A percentile compares a stretch with the other conserved stretches of the same genome.
These are phyloP conservation scores for Pythium biforme DNA, from an alignment of 352 stramenopile genomes.

Conservation along the genomic window DNA sequence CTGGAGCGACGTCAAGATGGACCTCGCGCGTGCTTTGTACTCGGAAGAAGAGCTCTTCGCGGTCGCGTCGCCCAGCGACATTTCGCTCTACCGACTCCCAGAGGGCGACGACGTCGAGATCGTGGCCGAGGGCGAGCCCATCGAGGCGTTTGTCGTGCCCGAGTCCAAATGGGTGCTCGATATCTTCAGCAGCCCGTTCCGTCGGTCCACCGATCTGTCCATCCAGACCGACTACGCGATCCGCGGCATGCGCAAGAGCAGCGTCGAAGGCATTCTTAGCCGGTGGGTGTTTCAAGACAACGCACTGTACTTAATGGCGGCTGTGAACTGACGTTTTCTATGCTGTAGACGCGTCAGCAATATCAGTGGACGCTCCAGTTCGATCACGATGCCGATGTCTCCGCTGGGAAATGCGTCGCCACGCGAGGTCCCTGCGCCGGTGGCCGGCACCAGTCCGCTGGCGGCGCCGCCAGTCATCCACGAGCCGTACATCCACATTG, in stretches of 20 bases:
- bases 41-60: slow-evolving; percentile 73
- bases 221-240: slow-evolving; percentile 62
- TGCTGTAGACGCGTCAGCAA: slow-evolving; percentile 9
- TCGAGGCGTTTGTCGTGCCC: slow-evolving; percentile 25
- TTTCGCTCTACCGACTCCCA: slow-evolving; percentile 59
- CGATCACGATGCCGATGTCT: slow-evolving; percentile 15
- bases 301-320: no score
- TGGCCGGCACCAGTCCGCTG: background rate
- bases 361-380: slow-evolving; percentile 3
- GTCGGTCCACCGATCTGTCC: slow-evolving; percentile 44
- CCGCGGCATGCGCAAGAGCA: slow-evolving; percentile 42
- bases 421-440: background rate
- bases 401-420: slow-evolving; percentile 22
- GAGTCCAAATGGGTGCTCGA: slow-evolving; percentile 77
- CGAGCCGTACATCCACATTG: slow-evolving; percentile 77
- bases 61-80: slow-evolving; percentile 47
- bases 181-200: slow-evolving; percentile 65
- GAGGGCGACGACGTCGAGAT: slow-evolving; percentile 45
- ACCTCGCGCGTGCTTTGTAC: slow-evolving; percentile 56
- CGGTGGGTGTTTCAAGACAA: slow-evolving; percentile 5
- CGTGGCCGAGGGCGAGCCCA: slow-evolving; percentile 13
- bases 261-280: slow-evolving; percentile 21
- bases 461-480: slow-evolving; percentile 29
- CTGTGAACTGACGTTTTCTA: no score
- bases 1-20: slow-evolving; percentile 62